A percentile compares a stretch with the other conserved stretches of the same genome.
Conservation (phyloP, 2,329 filamentous ascomycete genomes). For the Nigrograna mackinnonii region DNA sequence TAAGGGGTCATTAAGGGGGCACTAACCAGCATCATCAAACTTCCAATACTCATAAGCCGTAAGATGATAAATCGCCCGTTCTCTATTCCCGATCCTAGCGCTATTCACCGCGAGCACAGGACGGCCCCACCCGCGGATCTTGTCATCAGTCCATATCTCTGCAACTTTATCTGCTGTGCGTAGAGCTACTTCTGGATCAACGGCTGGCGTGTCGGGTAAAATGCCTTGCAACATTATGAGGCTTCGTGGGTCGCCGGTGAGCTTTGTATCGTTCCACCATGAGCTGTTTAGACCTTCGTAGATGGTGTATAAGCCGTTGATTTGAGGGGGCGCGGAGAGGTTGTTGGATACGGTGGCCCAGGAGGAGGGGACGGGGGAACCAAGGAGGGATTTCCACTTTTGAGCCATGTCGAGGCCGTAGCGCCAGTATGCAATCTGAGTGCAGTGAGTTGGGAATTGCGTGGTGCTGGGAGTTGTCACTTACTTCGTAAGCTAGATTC, state of each 20-base stretch:
- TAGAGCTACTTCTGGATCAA: slow-evolving; percentile 24
- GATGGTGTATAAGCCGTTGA: slow-evolving; percentile 44
- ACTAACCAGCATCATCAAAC: slow-evolving; percentile 57
- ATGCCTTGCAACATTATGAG: slow-evolving; percentile 32
- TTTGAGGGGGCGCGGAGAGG: slow-evolving; percentile 56
- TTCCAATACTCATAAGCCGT: slow-evolving; percentile 55
- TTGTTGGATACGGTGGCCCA: slow-evolving; percentile 41
- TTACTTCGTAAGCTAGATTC: slow-evolving; percentile 60
- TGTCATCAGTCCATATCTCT: slow-evolving; percentile 31
- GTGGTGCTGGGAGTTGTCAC: neutral
- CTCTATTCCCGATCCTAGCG: slow-evolving; percentile 24
- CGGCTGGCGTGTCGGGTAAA: slow-evolving; percentile 22
- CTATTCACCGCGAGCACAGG: slow-evolving; percentile 33
- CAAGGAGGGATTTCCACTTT: slow-evolving; percentile 55
- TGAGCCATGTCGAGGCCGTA: slow-evolving; percentile 60
- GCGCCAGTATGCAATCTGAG: slow-evolving; percentile 56
- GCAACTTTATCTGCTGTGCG: slow-evolving; percentile 27
- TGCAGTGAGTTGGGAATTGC: neutral
- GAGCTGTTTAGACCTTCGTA: slow-evolving; percentile 53
- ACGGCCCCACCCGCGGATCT: slow-evolving; percentile 33
- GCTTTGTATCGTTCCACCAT: slow-evolving; percentile 26
- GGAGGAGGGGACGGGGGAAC: slow-evolving; percentile 40
- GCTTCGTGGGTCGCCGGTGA: slow-evolving; percentile 27
- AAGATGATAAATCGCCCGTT: slow-evolving; percentile 39
- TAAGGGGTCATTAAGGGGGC: no score